Percentiles rank a stretch among this genome's conserved stretches.
Evolutionary conservation across 306 rosid species (phyloP).

Genomic region (Quercus engelmannii): DNA sequence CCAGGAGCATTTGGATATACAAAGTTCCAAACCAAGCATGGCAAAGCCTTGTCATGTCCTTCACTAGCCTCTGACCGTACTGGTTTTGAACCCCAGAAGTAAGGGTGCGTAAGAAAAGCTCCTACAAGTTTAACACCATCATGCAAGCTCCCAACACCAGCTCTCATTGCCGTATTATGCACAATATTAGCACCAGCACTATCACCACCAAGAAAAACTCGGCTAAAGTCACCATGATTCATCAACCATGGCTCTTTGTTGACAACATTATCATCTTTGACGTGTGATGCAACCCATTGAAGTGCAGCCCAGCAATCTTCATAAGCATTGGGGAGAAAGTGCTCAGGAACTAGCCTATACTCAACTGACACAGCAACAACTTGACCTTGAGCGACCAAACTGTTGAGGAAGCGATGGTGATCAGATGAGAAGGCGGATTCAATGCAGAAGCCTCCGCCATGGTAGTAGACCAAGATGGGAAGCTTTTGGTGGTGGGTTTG

Average conservation of each 20-base stretch:
- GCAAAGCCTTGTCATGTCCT: constrained; percentile 6
- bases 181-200: constrained; percentile 48
- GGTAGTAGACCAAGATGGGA: constrained; percentile 36
- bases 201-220: constrained; percentile 42
- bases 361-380: constrained; percentile 23
- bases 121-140: constrained; percentile 28
- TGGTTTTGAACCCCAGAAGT: constrained; percentile 35
- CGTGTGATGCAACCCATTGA: constrained; percentile 31
- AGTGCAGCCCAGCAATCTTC: constrained; percentile 34
- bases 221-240: constrained; percentile 24
- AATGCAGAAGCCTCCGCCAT: constrained; percentile 34
- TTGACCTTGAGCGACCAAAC: neutral
- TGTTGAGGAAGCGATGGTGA: constrained; percentile 7
- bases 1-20: constrained; percentile 30
- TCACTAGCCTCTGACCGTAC: constrained; percentile 12
- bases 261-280: neutral
- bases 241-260: constrained; percentile 39
- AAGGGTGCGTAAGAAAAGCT: constrained; percentile 42
- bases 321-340: constrained; percentile 38
- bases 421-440: constrained; percentile 39
- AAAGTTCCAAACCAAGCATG: constrained; percentile 27
- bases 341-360: constrained; percentile 27
- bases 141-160: constrained; percentile 39
- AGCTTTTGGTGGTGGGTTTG: constrained; percentile 14
- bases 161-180: constrained; percentile 39